Base-by-base conservation (phyloP, 2,329 filamentous ascomycete species). In the Allantophomopsis cytisporea region DNA sequence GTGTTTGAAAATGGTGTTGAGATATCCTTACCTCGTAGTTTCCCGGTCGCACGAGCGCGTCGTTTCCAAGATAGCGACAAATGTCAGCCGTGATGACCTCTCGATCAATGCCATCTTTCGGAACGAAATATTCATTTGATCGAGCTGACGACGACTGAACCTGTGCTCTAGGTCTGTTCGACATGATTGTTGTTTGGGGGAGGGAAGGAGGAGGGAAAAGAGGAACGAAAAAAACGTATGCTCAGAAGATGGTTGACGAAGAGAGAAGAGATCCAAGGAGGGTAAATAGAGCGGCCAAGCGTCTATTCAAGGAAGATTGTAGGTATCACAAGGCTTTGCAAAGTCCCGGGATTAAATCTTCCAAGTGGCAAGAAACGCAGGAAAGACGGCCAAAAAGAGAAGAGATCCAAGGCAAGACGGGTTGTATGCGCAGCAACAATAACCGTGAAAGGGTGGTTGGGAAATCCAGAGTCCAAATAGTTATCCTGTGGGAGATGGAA, bases 51-150 rank as follows among this genome's bases (percentile, higher is more conserved):
- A 85, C 82, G 53, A 84, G 71, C 50, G 83, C 83, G 66, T 88
- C 83, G 59, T 85, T 85, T 54, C 83, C 83, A 50, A 88, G 71
- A 58, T 86, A 88, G 56, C 82, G 80, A 65, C 83, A 87, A 49
- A 88, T 85, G 58, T 88, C 83, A 56, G 81, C 79, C 46, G 83
- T 84, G 61, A 88, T 86, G 53, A 88, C 83, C 60, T 88, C 82
- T 52, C 82, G 77, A 58, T 83, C 81, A 60, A 88, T 88, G 56
- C 83, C 82, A 60, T 86, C 80, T 53, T 80, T 76, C 35, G 80
- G 79, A 40, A 87, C 76, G 59, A 87, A 87, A 58, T 86, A 87
- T 62, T 86, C 80, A 60, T 84, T 84, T 58, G 81, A 73, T 43
- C 73, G 70, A 46, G 63, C 60, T 40, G 47, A 43, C 41, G 64